Evolutionary conservation across 2,329 filamentous ascomycete species (phyloP).

Genomic region (Chrysoporthe deuterocubensis): DNA sequence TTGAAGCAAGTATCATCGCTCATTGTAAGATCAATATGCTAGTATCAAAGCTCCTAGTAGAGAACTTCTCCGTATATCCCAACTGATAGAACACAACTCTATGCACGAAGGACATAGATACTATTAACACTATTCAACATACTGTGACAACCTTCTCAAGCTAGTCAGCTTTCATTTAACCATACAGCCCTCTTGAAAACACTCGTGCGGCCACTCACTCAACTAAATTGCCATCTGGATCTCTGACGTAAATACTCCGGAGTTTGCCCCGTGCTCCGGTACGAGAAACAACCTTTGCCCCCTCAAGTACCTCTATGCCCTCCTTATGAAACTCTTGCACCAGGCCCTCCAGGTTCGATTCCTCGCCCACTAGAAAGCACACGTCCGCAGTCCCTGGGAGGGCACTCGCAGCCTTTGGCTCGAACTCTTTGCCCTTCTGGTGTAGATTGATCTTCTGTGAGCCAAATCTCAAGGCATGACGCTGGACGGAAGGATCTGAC

Average conservation of each 20-base stretch:
- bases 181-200: background rate
- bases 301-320: conserved; percentile 55
- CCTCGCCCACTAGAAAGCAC: conserved; percentile 60
- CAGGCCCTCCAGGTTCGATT: conserved; percentile 48
- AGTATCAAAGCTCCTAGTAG: background rate
- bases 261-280: conserved; percentile 60
- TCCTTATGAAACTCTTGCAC: conserved; percentile 45
- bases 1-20: too few species aligned
- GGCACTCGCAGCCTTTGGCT: conserved; percentile 59
- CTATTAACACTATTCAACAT: background rate
- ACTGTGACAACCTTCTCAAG: conserved; percentile 4
- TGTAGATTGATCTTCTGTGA: conserved; percentile 66
- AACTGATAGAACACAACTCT: background rate
- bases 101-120: background rate
- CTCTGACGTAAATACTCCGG: conserved; percentile 62
- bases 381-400: conserved; percentile 62
- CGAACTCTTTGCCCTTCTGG: conserved; percentile 60
- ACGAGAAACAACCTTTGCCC: conserved; percentile 53
- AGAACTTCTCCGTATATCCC: background rate
- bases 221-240: conserved; percentile 65
- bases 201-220: conserved; percentile 50
- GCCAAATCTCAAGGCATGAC: conserved; percentile 61
- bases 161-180: background rate
- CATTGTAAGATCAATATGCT: too few species aligned
- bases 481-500: conserved; percentile 40